These are phyloP conservation scores for Cyanidioschyzon merolae DNA, from an alignment of 23 red algal genomes.

Conservation along the genomic window DNA sequence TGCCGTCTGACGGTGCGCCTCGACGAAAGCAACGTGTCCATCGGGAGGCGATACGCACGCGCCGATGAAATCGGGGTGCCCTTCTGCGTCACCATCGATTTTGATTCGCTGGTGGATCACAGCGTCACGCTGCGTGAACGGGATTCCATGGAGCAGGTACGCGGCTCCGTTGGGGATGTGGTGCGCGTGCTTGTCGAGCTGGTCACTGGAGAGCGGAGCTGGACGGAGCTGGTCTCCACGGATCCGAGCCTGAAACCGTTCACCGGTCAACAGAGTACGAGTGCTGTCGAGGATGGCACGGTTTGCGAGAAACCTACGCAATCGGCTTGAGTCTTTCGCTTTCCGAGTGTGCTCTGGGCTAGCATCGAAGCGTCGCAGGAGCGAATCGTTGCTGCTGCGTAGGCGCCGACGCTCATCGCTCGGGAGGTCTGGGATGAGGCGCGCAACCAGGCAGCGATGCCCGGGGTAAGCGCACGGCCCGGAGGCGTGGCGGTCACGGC, in stretches of 20 bases:
- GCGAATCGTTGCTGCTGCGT: too few species aligned
- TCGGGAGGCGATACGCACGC: constrained; percentile 82
- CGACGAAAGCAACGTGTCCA: constrained; percentile 72
- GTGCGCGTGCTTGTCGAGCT: constrained; percentile 1
- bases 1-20: constrained; percentile 37
- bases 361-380: too few species aligned
- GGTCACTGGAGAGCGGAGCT: background rate
- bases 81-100: constrained; percentile 94
- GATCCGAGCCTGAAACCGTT: background rate
- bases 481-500: too few species aligned
- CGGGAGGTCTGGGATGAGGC: too few species aligned
- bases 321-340: too few species aligned
- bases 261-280: background rate
- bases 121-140: constrained; percentile 85
- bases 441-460: too few species aligned
- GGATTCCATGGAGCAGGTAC: constrained; percentile 85
- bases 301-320: too few species aligned
- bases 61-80: constrained; percentile 92
- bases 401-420: too few species aligned
- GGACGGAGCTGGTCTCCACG: background rate
- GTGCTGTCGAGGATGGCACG: background rate
- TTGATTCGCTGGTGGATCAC: constrained; percentile 41
- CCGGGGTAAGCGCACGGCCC: too few species aligned
- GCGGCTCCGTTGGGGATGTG: constrained; percentile 18
- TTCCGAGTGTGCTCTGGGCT: too few species aligned